A percentile compares a stretch with the other conserved stretches of the same genome.
phyloP scores from a whole-genome alignment of 768 basidiomycete genomes.

The Tremella yokohamensis region DNA sequence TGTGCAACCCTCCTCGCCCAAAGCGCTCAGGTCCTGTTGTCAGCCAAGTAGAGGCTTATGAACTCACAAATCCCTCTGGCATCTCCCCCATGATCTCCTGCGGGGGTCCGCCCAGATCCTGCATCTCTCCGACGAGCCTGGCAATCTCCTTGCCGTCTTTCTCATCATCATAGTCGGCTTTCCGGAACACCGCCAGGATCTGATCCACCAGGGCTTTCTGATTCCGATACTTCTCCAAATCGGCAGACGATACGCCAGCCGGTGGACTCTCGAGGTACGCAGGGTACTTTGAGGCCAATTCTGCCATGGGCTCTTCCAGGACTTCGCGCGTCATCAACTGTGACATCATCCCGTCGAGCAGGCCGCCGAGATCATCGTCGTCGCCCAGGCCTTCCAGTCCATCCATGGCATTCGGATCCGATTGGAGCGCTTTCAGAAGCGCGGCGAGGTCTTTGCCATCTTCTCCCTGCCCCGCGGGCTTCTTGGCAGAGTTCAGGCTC shows the following conservation, averaged over 20 bases:
- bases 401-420: conserved; percentile 27
- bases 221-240: conserved; percentile 36
- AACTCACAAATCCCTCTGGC: conserved; percentile 50
- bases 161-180: conserved; percentile 39
- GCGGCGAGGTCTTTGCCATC: conserved; percentile 25
- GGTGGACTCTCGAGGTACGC: conserved; percentile 46
- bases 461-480: conserved; percentile 1
- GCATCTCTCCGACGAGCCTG: conserved; percentile 44
- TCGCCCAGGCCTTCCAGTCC: conserved; percentile 27
- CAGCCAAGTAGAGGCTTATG: not conserved
- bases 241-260: conserved; percentile 22
- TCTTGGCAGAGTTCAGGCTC: conserved; percentile 21
- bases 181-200: conserved; percentile 44
- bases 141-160: conserved; percentile 36
- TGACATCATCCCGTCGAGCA: conserved; percentile 53
- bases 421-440: conserved; percentile 27
- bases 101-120: conserved; percentile 50
- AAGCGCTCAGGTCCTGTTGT: conserved; percentile 32
- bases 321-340: conserved; percentile 51
- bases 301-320: conserved; percentile 49
- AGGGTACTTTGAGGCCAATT: conserved; percentile 51
- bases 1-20: conserved; percentile 40
- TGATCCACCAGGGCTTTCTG: conserved; percentile 39
- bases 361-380: conserved; percentile 38
- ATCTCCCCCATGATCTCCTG: conserved; percentile 50